Percentiles rank a stretch among this genome's conserved stretches.
These are phyloP conservation scores for Scedosporium aurantiacum DNA, from an alignment of 2,329 filamentous ascomycete genomes.

Conservation along the genomic window DNA sequence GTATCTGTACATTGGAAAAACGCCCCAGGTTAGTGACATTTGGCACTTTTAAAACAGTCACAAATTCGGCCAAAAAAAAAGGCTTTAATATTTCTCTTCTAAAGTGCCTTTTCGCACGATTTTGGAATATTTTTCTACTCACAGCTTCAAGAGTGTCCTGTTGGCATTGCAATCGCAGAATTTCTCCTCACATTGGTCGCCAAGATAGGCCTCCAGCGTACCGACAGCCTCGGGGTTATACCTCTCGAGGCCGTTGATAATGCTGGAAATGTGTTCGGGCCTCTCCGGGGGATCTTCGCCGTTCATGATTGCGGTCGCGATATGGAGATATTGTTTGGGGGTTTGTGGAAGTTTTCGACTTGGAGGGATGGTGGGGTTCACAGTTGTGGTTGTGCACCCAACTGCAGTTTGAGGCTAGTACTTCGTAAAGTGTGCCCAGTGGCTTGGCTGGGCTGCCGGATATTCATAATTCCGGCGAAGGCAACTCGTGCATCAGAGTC, in stretches of 20 bases:
- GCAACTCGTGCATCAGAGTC: neutral
- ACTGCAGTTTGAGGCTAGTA: conserved; percentile 2
- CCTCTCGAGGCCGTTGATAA: conserved; percentile 93
- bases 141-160: conserved; percentile 93
- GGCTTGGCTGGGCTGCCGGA: conserved; percentile 1
- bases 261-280: conserved; percentile 81
- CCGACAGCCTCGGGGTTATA: conserved; percentile 97
- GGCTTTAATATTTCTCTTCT: too few species aligned
- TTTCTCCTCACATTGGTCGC: conserved; percentile 88
- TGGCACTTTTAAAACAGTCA: neutral
- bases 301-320: conserved; percentile 35
- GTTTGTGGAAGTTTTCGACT: conserved; percentile 15
- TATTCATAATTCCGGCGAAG: neutral
- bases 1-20: conserved; percentile 51
- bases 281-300: conserved; percentile 83
- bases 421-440: neutral
- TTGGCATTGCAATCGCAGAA: conserved; percentile 96
- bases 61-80: too few species aligned
- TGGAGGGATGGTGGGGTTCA: conserved; percentile 21
- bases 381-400: conserved; percentile 7
- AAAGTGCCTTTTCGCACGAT: too few species aligned
- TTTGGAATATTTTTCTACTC: conserved; percentile 35
- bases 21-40: neutral
- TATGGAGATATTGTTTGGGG: conserved; percentile 11
- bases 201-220: conserved; percentile 88